A percentile compares a stretch with the other conserved stretches of the same genome.
Conservation (phyloP, 2,329 filamentous ascomycete species). For the Colletotrichum sansevieriae region DNA sequence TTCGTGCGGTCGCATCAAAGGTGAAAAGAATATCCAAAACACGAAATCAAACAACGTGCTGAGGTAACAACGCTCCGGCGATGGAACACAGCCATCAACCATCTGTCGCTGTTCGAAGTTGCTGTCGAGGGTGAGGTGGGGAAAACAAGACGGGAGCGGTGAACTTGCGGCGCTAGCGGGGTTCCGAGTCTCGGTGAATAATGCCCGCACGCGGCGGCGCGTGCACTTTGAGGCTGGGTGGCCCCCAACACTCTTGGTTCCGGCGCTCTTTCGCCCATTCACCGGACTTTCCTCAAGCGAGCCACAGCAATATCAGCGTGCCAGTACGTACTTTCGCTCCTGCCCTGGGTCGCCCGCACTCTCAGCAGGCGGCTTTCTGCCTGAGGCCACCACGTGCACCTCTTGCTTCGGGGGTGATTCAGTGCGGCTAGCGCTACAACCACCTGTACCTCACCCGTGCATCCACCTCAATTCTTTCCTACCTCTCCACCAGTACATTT, state of each 20-base stretch:
- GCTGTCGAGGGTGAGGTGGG: conserved; percentile 26
- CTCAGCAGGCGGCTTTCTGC: conserved; percentile 4
- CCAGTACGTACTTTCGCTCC: not conserved
- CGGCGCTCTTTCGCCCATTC: conserved; percentile 24
- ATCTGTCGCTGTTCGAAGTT: conserved; percentile 7
- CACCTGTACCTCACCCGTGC: conserved; percentile 42
- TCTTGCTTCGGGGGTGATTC: conserved; percentile 37
- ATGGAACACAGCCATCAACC: too few relatives aligned
- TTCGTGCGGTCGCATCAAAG: too few relatives aligned
- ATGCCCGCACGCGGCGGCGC: conserved; percentile 27
- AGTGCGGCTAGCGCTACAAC: conserved; percentile 42
- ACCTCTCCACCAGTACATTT: conserved; percentile 50
- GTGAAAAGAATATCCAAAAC: too few relatives aligned
- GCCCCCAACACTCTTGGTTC: conserved; percentile 10
- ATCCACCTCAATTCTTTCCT: conserved; percentile 56
- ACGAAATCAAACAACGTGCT: too few relatives aligned
- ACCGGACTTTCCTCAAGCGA: conserved; percentile 3
- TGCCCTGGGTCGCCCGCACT: not conserved
- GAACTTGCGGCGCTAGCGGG: conserved; percentile 26
- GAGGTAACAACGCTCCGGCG: too few relatives aligned
- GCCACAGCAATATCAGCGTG: not conserved
- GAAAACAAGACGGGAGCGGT: conserved; percentile 30
- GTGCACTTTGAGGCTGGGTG: conserved; percentile 12
- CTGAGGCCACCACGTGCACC: conserved; percentile 31
- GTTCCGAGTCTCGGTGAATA: conserved; percentile 39